phyloP scores from a whole-genome alignment of 1,139 yeast genomes.

The Citeromyces hawaiiensis region DNA sequence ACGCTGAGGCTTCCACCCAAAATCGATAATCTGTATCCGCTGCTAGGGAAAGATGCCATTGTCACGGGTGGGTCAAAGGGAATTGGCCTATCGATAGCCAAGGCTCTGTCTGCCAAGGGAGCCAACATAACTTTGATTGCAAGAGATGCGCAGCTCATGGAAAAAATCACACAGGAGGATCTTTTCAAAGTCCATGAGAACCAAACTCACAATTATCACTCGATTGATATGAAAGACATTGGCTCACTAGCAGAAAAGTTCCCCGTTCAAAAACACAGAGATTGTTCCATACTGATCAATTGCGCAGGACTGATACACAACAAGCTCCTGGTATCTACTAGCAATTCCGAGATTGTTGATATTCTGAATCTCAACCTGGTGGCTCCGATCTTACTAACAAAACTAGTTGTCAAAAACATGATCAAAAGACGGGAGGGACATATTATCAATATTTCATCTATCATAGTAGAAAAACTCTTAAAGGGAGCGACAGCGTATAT shows the following conservation, averaged over 20 bases:
- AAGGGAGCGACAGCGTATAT: conserved; percentile 68
- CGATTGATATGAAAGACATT: conserved; percentile 33
- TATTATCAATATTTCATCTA: conserved; percentile 62
- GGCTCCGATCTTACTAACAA: conserved; percentile 52
- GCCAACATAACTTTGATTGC: conserved; percentile 51
- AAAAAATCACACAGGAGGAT: conserved; percentile 20
- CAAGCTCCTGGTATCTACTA: conserved; percentile 33
- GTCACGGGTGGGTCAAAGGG: conserved; percentile 88
- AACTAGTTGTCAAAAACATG: conserved; percentile 34
- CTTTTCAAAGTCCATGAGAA: conserved; percentile 5
- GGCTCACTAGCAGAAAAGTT: conserved; percentile 13
- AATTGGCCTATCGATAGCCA: conserved; percentile 59
- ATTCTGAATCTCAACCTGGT: conserved; percentile 50
- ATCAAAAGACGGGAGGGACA: conserved; percentile 19
- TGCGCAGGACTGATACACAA: conserved; percentile 76
- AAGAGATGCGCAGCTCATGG: conserved; percentile 28
- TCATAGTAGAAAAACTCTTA: conserved; percentile 35
- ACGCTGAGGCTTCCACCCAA: too few species aligned
- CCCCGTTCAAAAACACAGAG: conserved; percentile 5
- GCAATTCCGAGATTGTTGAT: conserved; percentile 25
- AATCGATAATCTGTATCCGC: neutral
- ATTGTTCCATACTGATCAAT: conserved; percentile 43
- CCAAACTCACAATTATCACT: conserved; percentile 28
- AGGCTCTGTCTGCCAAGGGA: conserved; percentile 44
- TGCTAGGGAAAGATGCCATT: conserved; percentile 23